These are phyloP conservation scores for Monosporascus sp. DNA, from an alignment of 2,329 filamentous ascomycete genomes.

Conservation along the genomic window DNA sequence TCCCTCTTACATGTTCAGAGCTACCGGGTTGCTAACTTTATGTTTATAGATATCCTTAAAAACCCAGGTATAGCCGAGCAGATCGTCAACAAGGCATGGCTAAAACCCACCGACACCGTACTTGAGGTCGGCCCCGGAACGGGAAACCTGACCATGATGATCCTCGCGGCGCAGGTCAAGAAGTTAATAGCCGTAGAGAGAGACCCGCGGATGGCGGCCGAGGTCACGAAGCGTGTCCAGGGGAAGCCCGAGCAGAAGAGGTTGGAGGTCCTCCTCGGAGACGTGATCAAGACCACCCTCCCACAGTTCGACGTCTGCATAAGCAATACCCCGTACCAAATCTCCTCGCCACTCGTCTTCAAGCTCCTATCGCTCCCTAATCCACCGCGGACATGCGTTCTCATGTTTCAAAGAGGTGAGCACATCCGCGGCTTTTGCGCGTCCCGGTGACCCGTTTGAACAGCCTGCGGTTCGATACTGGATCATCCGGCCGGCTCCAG, in stretches of 20 bases:
- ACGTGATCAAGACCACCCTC: constrained; percentile 84
- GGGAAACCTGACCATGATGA: constrained; percentile 80
- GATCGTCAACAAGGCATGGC: constrained; percentile 75
- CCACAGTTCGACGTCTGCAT: constrained; percentile 73
- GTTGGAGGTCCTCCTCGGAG: constrained; percentile 82
- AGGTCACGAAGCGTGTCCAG: constrained; percentile 90
- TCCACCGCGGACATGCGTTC: constrained; percentile 75
- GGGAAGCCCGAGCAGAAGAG: constrained; percentile 79
- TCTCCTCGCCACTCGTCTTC: constrained; percentile 88
- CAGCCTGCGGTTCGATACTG: too few relatives aligned
- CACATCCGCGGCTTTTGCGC: too few relatives aligned
- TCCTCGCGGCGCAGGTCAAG: constrained; percentile 74
- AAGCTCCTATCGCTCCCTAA: constrained; percentile 77
- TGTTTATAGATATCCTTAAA: constrained; percentile 73
- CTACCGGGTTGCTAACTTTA: not conserved
- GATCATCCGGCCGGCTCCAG: too few relatives aligned
- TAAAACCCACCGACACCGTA: constrained; percentile 87
- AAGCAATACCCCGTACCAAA: constrained; percentile 68
- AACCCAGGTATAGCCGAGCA: constrained; percentile 70
- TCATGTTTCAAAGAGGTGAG: constrained; percentile 78
- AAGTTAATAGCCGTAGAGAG: constrained; percentile 80
- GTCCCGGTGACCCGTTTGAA: too few relatives aligned
- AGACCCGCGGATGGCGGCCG: constrained; percentile 93
- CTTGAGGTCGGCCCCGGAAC: constrained; percentile 82
- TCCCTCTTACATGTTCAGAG: not conserved